Evolutionary conservation across 2,329 filamentous ascomycete genomes (phyloP).

Genomic region (Diaporthe ilicicola): DNA sequence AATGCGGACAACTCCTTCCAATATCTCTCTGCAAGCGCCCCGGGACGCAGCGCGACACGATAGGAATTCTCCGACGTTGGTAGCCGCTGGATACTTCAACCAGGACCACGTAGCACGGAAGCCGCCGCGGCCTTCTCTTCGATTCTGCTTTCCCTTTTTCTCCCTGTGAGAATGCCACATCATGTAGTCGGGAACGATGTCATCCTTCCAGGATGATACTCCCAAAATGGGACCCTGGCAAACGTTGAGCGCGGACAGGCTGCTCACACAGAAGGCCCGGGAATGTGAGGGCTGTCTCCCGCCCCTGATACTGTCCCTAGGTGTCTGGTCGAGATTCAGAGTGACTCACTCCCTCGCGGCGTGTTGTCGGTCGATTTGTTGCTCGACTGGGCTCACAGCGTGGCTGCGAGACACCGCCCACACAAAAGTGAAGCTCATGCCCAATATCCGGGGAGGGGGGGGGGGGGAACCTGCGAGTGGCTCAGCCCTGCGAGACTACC

Average conservation of each 20-base stretch:
- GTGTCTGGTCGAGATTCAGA: background rate
- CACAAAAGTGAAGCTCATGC: background rate
- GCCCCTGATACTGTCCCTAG: background rate
- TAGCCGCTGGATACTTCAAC: slow-evolving; percentile 12
- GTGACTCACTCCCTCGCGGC: slow-evolving; percentile 1
- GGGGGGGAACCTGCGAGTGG: background rate
- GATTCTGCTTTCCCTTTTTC: background rate
- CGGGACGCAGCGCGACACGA: slow-evolving; percentile 16
- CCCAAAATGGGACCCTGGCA: background rate
- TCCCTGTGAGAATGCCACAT: no score
- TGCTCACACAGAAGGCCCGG: background rate
- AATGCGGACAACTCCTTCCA: slow-evolving; percentile 21
- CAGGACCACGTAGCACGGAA: slow-evolving; percentile 2
- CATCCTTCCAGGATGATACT: background rate
- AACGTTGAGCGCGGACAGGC: background rate
- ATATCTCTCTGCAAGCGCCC: slow-evolving; percentile 16
- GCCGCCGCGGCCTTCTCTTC: slow-evolving; percentile 12
- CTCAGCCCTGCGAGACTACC: slow-evolving; percentile 32
- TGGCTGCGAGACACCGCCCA: slow-evolving; percentile 12
- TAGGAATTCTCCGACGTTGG: slow-evolving; percentile 27
- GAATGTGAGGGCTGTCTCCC: background rate
- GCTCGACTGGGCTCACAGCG: background rate
- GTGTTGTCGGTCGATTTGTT: background rate
- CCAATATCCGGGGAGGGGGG: background rate
- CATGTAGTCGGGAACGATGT: background rate